These are phyloP conservation scores for Leccinellum luteum DNA, from an alignment of 768 basidiomycete species.

Conservation along the genomic window DNA sequence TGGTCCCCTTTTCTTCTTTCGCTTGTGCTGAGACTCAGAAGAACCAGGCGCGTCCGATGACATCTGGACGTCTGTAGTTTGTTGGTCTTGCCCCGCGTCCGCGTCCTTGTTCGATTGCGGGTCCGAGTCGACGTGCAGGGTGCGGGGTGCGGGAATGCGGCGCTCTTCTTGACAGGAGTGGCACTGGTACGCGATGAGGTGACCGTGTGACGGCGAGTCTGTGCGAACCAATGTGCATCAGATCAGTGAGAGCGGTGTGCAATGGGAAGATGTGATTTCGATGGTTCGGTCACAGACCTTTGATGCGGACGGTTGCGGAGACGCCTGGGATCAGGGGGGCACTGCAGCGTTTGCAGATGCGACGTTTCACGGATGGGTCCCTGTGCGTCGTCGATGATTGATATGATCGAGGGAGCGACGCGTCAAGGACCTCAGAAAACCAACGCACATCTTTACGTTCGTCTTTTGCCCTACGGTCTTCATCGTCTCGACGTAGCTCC, in stretches of 20 bases:
- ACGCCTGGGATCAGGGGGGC: slow-evolving; percentile 64
- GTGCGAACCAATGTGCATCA: neutral
- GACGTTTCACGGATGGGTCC: slow-evolving; percentile 82
- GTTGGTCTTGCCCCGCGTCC: neutral
- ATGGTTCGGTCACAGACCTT: slow-evolving; percentile 42
- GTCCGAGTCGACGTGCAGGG: slow-evolving; percentile 10
- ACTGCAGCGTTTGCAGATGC: slow-evolving; percentile 70
- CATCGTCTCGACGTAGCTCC: slow-evolving; percentile 65
- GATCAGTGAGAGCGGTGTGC: slow-evolving; percentile 13
- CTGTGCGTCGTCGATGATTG: slow-evolving; percentile 36
- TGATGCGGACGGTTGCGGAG: slow-evolving; percentile 61
- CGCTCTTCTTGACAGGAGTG: slow-evolving; percentile 53
- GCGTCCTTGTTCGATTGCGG: neutral
- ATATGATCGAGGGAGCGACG: neutral
- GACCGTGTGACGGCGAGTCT: slow-evolving; percentile 50
- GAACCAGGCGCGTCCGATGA: neutral
- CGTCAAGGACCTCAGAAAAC: slow-evolving; percentile 16
- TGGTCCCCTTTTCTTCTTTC: slow-evolving; percentile 20
- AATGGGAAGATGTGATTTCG: neutral
- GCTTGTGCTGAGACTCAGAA: neutral
- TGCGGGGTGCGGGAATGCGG: slow-evolving; percentile 66
- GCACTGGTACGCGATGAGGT: slow-evolving; percentile 60
- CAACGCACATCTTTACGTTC: slow-evolving; percentile 74
- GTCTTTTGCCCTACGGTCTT: slow-evolving; percentile 70
- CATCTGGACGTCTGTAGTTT: neutral